Base-by-base conservation (phyloP, 345 rosid species). In the Ailanthus altissimus region DNA sequence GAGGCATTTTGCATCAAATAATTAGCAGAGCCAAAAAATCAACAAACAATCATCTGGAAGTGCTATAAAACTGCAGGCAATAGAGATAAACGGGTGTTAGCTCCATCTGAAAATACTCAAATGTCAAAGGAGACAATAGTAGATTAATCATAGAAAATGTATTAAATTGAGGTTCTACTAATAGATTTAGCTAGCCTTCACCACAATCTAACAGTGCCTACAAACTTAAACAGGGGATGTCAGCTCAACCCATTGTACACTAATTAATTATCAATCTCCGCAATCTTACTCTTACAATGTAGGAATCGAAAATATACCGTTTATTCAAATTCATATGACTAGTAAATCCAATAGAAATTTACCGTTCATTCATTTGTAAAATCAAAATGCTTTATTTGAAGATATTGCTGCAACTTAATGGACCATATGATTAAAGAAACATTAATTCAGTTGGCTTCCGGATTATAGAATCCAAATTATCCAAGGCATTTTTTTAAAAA, bases 361-460 rank as follows among this genome's bases (percentile, higher is more conserved):
- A 1, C 47, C 1, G 8, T 45, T 45, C 47, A 20, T 10, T 54
- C 49, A 16, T n/a, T 5, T 15, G 7, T 23, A 40, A 54, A 72
- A 70, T 40, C 21, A 72, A 72, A 28, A 70, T 18, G n/a, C 45
- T 70, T n/a, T 36, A 16, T 14, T 46, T 26, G 13, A 67, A 67
- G 56, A 25, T 12, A 25, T 9, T 47, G 6, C 36, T 26, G 38
- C 72, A 15, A 67, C 42, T 61, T 36, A 26, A 49, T 26, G 59
- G 43, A 2, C 3, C 73, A 69, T 20, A 49, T 36, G 58, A 53
- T 1, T 5, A 20, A 53, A 21, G 58, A 4, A 20, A 53, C 23
- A 53, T 18, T 53, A 21, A 18, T 53, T 53, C 58, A 53, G 20
- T 20, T 18, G 57, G 58, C 58, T 53, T 13, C 23, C 58, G 18